Conservation (phyloP, 352 stramenopile species). For the Thalassiosira exigua region DNA sequence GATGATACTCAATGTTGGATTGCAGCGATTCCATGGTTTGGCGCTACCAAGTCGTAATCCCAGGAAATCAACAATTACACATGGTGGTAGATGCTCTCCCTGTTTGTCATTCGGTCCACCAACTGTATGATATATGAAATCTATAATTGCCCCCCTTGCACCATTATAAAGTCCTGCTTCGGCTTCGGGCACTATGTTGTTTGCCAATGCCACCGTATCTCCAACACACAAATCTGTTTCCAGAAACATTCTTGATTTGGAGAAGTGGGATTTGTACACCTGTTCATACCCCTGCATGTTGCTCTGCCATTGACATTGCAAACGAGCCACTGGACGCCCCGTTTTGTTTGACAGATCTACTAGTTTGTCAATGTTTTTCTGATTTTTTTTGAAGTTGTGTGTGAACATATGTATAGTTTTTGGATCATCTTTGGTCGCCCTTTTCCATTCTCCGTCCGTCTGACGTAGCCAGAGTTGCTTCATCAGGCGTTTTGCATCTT, state of each 20-base stretch:
- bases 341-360: conserved; percentile 24
- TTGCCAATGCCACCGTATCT: conserved; percentile 15
- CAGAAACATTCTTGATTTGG: not conserved
- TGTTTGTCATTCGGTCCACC: not conserved
- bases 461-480: not conserved
- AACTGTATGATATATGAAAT: not conserved
- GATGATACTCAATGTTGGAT: not conserved
- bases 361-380: conserved; percentile 27
- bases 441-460: too few relatives aligned
- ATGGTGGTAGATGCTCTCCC: not conserved
- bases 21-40: not conserved
- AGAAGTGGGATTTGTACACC: conserved; percentile 9
- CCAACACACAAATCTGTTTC: conserved; percentile 15
- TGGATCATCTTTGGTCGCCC: too few relatives aligned
- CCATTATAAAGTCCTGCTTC: conserved; percentile 1
- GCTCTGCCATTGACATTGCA: conserved; percentile 6
- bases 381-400: conserved; percentile 9
- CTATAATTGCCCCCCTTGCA: not conserved
- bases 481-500: conserved; percentile 1
- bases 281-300: not conserved
- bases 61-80: not conserved
- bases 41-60: not conserved
- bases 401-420: conserved; percentile 20
- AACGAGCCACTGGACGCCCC: conserved; percentile 10
- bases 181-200: conserved; percentile 1